A percentile compares a stretch with the other conserved stretches of the same genome.
phyloP scores from a whole-genome alignment of 164 flowering plant species.

The Macadamia tetraphylla region DNA sequence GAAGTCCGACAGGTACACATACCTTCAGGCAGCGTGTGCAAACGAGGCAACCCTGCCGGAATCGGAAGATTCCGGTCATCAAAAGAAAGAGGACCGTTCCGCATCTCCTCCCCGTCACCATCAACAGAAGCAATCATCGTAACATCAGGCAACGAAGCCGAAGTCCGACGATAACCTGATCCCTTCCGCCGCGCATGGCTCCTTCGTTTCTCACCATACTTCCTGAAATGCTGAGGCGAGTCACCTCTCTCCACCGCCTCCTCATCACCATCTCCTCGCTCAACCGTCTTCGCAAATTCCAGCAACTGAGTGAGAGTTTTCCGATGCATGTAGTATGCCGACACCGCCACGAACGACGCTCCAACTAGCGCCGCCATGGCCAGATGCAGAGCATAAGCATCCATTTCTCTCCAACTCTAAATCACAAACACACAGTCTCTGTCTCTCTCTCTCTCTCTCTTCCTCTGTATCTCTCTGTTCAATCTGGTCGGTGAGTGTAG shows the following conservation, averaged over 20 bases:
- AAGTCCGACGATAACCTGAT: conserved; percentile 33
- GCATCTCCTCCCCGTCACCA: conserved; percentile 32
- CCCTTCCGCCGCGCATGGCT: conserved; percentile 32
- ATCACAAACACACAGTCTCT: neutral
- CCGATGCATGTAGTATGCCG: conserved; percentile 85
- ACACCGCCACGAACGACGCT: conserved; percentile 83
- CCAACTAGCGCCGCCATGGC: conserved; percentile 93
- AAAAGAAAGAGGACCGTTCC: conserved; percentile 36
- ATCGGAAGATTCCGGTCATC: conserved; percentile 36
- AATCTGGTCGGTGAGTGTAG: no score
- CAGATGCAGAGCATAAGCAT: conserved; percentile 59
- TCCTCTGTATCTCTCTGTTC: no score
- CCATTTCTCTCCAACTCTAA: conserved; percentile 33
- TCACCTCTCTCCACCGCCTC: conserved; percentile 18
- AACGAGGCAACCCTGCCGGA: conserved; percentile 78
- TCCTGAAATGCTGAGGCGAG: conserved; percentile 25
- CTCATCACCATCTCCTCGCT: conserved; percentile 27
- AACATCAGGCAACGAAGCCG: conserved; percentile 45
- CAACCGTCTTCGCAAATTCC: conserved; percentile 69
- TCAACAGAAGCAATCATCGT: conserved; percentile 24
- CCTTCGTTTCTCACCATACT: conserved; percentile 31
- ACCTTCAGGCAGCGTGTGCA: conserved; percentile 80
- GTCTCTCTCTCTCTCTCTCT: neutral
- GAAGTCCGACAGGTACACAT: conserved; percentile 23
- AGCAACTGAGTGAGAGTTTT: conserved; percentile 73